Evolutionary conservation across 176 grass and related monocot species (phyloP).

Genomic region (Aechmea fasciata): DNA sequence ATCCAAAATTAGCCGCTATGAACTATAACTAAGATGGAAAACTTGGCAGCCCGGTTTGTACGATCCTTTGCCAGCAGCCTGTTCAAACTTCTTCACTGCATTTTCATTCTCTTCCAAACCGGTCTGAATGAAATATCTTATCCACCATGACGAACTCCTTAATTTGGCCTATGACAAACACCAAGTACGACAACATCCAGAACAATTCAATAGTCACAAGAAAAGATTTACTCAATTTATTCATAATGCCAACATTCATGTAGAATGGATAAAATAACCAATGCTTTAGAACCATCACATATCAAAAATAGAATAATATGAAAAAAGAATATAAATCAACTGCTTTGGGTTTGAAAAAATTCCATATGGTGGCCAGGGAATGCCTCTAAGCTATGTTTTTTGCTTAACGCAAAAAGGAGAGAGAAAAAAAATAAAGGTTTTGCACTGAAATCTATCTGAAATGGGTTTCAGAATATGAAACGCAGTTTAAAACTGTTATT

Average conservation of each 20-base stretch:
- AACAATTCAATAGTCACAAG: neutral
- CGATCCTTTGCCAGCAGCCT: neutral
- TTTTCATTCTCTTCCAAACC: constrained; percentile 12
- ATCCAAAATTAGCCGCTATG: neutral
- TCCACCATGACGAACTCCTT: constrained; percentile 13
- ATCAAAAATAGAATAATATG: no score
- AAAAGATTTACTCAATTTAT: neutral
- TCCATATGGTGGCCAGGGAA: no score
- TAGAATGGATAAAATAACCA: neutral
- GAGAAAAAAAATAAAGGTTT: no score
- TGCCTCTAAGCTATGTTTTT: no score
- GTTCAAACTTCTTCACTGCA: constrained; percentile 11
- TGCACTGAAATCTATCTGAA: no score
- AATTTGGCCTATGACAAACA: neutral
- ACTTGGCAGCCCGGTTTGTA: constrained; percentile 12
- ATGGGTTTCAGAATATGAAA: no score
- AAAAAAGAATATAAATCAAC: no score
- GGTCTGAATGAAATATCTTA: constrained; percentile 9
- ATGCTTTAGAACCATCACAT: neutral
- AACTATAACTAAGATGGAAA: neutral
- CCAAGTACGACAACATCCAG: neutral
- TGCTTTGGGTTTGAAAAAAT: no score
- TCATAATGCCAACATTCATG: no score
- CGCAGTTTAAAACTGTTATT: no score
- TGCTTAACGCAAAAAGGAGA: no score